phyloP scores from a whole-genome alignment of 2,329 filamentous ascomycete species.

The Geosmithia flava region DNA sequence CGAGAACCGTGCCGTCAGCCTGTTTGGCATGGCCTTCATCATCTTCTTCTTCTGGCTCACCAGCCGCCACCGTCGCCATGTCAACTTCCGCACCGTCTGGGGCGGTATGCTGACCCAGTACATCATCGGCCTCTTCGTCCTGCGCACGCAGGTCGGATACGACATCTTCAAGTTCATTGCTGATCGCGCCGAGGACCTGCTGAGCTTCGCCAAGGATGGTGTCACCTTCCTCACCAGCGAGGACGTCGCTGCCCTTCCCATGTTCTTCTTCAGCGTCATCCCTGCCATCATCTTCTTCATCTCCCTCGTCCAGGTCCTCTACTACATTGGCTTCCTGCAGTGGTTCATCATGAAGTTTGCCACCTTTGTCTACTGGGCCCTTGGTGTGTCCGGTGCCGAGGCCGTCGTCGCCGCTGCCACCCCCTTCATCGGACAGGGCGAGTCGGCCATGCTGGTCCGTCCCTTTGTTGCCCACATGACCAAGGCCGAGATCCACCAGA shows the following conservation, averaged over 20 bases:
- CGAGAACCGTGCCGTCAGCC: constrained; percentile 65
- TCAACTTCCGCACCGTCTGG: constrained; percentile 72
- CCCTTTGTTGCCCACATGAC: constrained; percentile 81
- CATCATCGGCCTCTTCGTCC: constrained; percentile 76
- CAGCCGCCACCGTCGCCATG: constrained; percentile 51
- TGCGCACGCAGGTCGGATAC: constrained; percentile 68
- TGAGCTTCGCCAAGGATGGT: constrained; percentile 66
- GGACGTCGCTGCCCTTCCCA: constrained; percentile 33
- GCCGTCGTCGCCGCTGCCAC: constrained; percentile 89
- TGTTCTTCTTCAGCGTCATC: constrained; percentile 71
- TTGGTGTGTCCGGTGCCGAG: constrained; percentile 80
- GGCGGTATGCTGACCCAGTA: constrained; percentile 84
- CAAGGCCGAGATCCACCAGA: constrained; percentile 76
- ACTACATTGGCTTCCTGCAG: constrained; percentile 69
- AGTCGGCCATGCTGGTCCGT: constrained; percentile 84
- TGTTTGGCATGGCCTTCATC: constrained; percentile 67
- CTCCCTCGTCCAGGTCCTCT: constrained; percentile 76
- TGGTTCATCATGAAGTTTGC: constrained; percentile 87
- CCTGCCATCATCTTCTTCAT: constrained; percentile 96
- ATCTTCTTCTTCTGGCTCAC: constrained; percentile 55
- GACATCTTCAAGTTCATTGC: constrained; percentile 91
- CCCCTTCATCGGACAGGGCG: constrained; percentile 88
- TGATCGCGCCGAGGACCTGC: constrained; percentile 55
- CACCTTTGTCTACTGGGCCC: constrained; percentile 80
- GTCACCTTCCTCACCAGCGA: constrained; percentile 49